Percentiles rank a stretch among this genome's conserved stretches.
Conservation (phyloP, 306 rosid species). For the Fagus crenata region DNA sequence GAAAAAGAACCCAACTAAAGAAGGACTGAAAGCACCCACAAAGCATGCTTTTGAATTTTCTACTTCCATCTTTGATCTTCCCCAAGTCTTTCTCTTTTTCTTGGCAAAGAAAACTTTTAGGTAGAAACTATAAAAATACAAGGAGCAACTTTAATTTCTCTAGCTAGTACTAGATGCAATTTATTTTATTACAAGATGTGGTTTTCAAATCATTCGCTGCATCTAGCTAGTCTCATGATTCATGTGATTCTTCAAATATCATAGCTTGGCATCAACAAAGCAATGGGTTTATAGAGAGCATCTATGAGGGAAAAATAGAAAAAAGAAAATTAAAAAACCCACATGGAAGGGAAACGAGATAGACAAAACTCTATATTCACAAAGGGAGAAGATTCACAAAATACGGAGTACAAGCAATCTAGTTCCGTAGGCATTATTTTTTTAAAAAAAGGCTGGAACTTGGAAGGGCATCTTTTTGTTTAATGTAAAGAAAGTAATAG, state of each 20-base stretch:
- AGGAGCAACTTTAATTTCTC: conserved; percentile 31
- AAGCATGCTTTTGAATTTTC: conserved; percentile 39
- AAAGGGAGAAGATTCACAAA: conserved; percentile 29
- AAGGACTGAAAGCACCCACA: conserved; percentile 26
- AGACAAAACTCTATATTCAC: background rate
- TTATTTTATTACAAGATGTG: conserved; percentile 33
- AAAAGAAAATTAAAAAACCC: background rate
- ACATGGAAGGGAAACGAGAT: background rate
- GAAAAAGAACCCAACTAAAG: background rate
- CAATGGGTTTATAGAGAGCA: background rate
- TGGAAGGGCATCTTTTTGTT: conserved; percentile 47
- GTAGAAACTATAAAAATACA: conserved; percentile 29
- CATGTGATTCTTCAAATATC: background rate
- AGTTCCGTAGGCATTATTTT: conserved; percentile 42
- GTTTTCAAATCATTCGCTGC: conserved; percentile 19
- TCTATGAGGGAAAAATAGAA: background rate
- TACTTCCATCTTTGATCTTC: conserved; percentile 23
- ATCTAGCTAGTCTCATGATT: background rate
- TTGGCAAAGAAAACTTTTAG: conserved; percentile 29
- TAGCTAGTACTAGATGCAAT: conserved; percentile 17
- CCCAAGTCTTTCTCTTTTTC: conserved; percentile 6
- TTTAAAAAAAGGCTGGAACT: background rate
- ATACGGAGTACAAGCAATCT: conserved; percentile 35
- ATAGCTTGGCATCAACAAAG: background rate
- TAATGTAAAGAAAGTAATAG: background rate